Percentiles rank a stretch among this genome's conserved stretches.
Evolutionary conservation across 345 rosid species (phyloP).

Genomic region (Sisymbrium irio): DNA sequence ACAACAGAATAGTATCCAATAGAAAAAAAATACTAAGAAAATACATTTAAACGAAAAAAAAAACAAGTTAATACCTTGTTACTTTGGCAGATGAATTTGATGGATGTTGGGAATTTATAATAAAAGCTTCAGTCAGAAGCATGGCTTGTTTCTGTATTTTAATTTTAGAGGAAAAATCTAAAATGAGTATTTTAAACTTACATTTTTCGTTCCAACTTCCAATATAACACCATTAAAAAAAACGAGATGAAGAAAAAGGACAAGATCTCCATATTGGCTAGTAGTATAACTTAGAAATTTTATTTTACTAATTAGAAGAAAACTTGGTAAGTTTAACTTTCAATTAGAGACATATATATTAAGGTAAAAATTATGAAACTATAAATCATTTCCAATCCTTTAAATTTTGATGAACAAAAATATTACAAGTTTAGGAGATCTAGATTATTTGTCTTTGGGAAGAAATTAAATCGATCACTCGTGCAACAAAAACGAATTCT

Average conservation of each 20-base stretch:
- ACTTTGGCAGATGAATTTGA: not conserved
- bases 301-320: not conserved
- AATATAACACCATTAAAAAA: too few relatives aligned
- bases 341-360: not conserved
- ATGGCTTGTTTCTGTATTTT: not conserved
- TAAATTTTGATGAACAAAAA: not conserved
- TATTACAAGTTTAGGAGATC: not conserved
- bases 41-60: not conserved
- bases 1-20: not conserved
- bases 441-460: not conserved
- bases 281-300: not conserved
- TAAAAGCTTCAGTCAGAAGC: not conserved
- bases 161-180: not conserved
- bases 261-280: not conserved
- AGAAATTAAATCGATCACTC: slow-evolving; percentile 5
- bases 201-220: not conserved
- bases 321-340: not conserved
- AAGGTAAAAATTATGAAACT: not conserved
- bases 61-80: not conserved
- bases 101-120: not conserved
- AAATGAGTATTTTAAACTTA: not conserved
- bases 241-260: not conserved
- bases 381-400: not conserved
- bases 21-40: not conserved
- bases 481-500: slow-evolving; percentile 20